These are phyloP conservation scores for Francoa sonchifolia DNA, from an alignment of 441 rosid species.

Conservation along the genomic window DNA sequence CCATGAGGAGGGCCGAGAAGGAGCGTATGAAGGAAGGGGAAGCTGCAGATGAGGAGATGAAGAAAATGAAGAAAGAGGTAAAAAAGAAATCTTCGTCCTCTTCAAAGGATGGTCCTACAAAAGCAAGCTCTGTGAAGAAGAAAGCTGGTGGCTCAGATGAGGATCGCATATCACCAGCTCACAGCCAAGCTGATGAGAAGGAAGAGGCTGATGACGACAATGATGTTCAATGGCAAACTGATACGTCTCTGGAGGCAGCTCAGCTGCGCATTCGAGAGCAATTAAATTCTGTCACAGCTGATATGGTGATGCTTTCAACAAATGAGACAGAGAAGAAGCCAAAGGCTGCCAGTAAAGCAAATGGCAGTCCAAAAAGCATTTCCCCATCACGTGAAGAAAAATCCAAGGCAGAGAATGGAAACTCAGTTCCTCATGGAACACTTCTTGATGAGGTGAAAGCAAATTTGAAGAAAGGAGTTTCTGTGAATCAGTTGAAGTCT, in stretches of 20 bases:
- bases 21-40: conserved; percentile 88
- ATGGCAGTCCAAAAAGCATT: too few relatives aligned
- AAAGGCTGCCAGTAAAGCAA: too few relatives aligned
- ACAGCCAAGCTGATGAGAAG: conserved; percentile 41
- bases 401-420: conserved; percentile 21
- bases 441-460: conserved; percentile 42
- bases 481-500: conserved; percentile 36
- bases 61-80: conserved; percentile 55
- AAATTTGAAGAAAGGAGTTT: conserved; percentile 31
- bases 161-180: conserved; percentile 49
- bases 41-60: conserved; percentile 76
- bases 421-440: too few relatives aligned
- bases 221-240: conserved; percentile 75
- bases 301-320: conserved; percentile 70
- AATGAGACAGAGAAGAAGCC: conserved; percentile 35
- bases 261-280: conserved; percentile 76
- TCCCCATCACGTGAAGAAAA: too few relatives aligned
- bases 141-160: conserved; percentile 52
- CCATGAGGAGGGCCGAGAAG: conserved; percentile 88
- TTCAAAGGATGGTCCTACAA: conserved; percentile 31
- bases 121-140: conserved; percentile 32
- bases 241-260: conserved; percentile 76
- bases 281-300: conserved; percentile 66
- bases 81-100: conserved; percentile 38
- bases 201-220: conserved; percentile 31